These are phyloP conservation scores for Mucor plumbeus DNA, from an alignment of 371 early-diverging fungal species.

Conservation along the genomic window DNA sequence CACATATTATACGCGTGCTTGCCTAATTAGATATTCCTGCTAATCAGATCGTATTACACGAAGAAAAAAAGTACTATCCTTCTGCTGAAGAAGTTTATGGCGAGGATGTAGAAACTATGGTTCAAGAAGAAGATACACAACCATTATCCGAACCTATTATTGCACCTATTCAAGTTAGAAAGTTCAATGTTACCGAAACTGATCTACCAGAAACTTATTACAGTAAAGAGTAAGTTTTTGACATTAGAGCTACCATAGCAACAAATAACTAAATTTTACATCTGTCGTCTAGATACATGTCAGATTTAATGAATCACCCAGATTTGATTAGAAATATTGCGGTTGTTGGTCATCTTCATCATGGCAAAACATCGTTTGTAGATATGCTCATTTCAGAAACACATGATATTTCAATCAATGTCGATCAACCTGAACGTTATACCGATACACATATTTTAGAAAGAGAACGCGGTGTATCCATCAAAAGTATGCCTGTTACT, in stretches of 20 bases:
- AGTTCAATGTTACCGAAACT: conserved; percentile 85
- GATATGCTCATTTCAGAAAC: conserved; percentile 93
- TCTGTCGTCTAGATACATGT: conserved; percentile 72
- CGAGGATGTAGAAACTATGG: conserved; percentile 91
- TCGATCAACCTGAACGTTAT: conserved; percentile 76
- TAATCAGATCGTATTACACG: conserved; percentile 91
- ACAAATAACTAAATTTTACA: neutral
- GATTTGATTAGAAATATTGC: conserved; percentile 88
- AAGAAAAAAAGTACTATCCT: conserved; percentile 98
- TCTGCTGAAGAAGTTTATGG: conserved; percentile 98
- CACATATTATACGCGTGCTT: neutral
- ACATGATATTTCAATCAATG: conserved; percentile 70
- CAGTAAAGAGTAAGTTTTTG: conserved; percentile 79
- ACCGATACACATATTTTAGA: conserved; percentile 94
- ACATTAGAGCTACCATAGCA: neutral
- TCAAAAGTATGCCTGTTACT: conserved; percentile 94
- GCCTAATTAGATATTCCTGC: conserved; percentile 59
- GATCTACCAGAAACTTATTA: conserved; percentile 85
- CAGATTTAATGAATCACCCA: conserved; percentile 85
- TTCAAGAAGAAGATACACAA: conserved; percentile 98
- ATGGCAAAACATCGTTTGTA: conserved; percentile 95
- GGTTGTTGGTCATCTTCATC: conserved; percentile 94
- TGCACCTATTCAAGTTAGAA: conserved; percentile 86
- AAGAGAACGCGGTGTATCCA: conserved; percentile 86
- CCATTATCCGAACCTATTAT: conserved; percentile 95